Percentiles rank a stretch among this genome's conserved stretches.
Evolutionary conservation across 306 rosid species (phyloP).

Genomic region (Neltuma alba): DNA sequence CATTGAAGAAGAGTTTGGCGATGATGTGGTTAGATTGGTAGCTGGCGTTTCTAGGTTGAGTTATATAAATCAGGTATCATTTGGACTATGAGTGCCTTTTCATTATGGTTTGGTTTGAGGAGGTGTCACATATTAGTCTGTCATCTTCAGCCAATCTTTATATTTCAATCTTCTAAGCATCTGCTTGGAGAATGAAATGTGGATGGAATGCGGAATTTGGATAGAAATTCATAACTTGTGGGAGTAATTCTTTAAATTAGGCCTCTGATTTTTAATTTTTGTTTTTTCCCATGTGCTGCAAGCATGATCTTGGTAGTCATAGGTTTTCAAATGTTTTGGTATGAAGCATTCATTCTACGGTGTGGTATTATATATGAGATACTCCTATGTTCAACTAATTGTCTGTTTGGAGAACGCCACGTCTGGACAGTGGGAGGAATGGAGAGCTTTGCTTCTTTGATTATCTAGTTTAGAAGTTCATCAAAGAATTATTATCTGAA

Average conservation of each 20-base stretch:
- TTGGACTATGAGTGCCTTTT: slow-evolving; percentile 19
- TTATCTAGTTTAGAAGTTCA: not conserved
- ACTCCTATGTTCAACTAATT: not conserved
- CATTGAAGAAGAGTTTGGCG: slow-evolving; percentile 81
- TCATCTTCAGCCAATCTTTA: slow-evolving; percentile 27
- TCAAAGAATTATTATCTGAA: not conserved
- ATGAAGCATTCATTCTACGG: not conserved
- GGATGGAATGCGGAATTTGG: not conserved
- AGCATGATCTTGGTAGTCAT: not conserved
- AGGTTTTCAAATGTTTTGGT: not conserved
- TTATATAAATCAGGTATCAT: slow-evolving; percentile 85
- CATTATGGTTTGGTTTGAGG: slow-evolving; percentile 36
- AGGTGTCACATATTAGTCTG: slow-evolving; percentile 19
- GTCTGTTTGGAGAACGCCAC: not conserved
- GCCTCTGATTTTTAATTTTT: not conserved
- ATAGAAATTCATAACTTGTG: not conserved
- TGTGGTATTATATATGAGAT: not conserved
- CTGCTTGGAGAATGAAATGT: not conserved
- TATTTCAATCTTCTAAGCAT: slow-evolving; percentile 20
- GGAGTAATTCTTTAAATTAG: not conserved
- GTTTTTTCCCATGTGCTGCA: not conserved
- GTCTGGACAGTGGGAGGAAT: not conserved
- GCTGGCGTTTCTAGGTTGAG: slow-evolving; percentile 94
- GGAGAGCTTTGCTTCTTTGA: not conserved
- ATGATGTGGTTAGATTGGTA: slow-evolving; percentile 82